phyloP scores from a whole-genome alignment of 331 rosid species.

The Pyracantha coccinea region DNA sequence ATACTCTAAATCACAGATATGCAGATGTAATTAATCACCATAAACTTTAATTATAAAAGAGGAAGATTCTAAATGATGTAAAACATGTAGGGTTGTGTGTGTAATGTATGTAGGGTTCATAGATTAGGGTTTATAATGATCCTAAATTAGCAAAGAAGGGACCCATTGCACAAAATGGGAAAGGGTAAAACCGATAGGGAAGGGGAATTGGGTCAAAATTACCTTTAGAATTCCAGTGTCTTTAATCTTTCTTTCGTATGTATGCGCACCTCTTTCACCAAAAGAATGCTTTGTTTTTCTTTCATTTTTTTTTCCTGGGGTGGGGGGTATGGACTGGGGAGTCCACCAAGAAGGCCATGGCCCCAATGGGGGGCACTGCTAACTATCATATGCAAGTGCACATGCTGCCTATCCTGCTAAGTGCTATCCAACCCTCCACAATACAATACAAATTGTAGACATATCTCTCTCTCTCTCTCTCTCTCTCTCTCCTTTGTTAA shows the following conservation, averaged over 20 bases:
- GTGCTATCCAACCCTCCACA: background rate
- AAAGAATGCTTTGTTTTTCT: background rate
- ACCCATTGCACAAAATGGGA: slow-evolving; percentile 1
- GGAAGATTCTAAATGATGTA: background rate
- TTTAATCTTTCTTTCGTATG: slow-evolving; percentile 11
- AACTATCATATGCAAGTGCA: slow-evolving; percentile 2
- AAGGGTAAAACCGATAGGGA: slow-evolving; percentile 1
- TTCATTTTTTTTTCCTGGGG: background rate
- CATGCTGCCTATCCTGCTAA: slow-evolving; percentile 9
- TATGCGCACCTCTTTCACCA: slow-evolving; percentile 27
- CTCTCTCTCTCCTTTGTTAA: background rate
- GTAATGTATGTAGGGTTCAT: background rate
- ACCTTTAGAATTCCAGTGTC: slow-evolving; percentile 27
- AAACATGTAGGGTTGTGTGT: slow-evolving; percentile 1
- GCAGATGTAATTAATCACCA: background rate
- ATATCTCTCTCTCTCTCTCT: background rate
- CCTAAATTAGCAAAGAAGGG: background rate
- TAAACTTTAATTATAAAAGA: background rate
- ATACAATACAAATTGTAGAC: background rate
- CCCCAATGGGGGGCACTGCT: background rate
- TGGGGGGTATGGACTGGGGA: background rate
- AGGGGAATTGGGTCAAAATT: slow-evolving; percentile 30
- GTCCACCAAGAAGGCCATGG: slow-evolving; percentile 4
- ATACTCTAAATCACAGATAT: background rate
- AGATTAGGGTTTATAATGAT: background rate